Evolutionary conservation across 2,329 filamentous ascomycete species (phyloP), one percentile per base, ranked within the genome.

Genomic region (Pyricularia sp.): DNA sequence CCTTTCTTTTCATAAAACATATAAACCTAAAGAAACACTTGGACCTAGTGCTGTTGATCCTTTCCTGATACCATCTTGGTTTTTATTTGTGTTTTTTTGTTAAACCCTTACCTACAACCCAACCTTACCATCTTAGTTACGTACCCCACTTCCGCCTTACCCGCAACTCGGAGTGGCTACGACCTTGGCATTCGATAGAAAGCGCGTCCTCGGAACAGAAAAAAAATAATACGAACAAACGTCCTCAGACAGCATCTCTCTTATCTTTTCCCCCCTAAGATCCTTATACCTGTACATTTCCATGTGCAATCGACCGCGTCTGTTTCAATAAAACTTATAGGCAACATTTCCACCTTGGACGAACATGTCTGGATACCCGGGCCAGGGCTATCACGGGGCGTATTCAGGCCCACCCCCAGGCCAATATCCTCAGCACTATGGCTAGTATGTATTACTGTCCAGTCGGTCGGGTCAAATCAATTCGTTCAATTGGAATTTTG

Each of bases 361-460:
- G 36, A 58, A 59, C 50, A 71, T 71, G 71, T 69, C 71, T 70
- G 69, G 68, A 68, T 71, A 70, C 50, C 69, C 71, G 17, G 64
- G 68, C 20, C 71, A 71, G 67, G 67, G 69, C 67, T 71, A 70
- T 33, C 36, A 71, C 50, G 67, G 66, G 10, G 68, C 68, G 3
- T 71, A 71, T 36, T n/a, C 67, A 36, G 67, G 30, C 30, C 70
- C 70, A 20, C 70, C 69, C 50, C 69, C 68, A 5, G 71, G 66
- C 14, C 67, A 68, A n/a, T 71, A 68, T 33, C 66, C 71, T 17
- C 66, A 70, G 17, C 64, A 63, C 36, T 71, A 69, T 50, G 69
- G 59, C 65, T 67, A 67, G 71, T 71, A 64, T 65, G 70, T 31
- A 30, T 30, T 30, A 4, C 10, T 64, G 70, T 31, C 10, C 58